These are phyloP conservation scores for Talaromyces sp. DNA, from an alignment of 2,329 filamentous ascomycete genomes.

Conservation along the genomic window DNA sequence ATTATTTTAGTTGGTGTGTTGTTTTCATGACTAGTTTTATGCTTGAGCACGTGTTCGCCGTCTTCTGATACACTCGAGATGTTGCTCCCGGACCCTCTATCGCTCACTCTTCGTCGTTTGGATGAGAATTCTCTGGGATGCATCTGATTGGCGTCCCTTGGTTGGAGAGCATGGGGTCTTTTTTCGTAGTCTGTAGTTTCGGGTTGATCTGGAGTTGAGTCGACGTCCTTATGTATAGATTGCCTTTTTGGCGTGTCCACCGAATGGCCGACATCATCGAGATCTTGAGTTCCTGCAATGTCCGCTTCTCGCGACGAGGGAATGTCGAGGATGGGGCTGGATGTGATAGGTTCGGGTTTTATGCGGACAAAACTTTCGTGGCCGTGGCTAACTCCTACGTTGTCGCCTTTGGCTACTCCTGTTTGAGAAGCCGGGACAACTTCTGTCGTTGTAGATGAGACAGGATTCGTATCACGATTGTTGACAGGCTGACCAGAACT, in stretches of 20 bases:
- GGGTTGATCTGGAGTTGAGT: background rate
- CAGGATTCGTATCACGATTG: background rate
- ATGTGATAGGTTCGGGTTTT: constrained; percentile 32
- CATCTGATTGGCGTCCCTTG: constrained; percentile 23
- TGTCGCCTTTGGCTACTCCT: background rate
- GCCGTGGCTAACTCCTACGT: constrained; percentile 3
- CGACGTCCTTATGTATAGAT: constrained; percentile 3
- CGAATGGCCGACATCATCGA: constrained; percentile 45
- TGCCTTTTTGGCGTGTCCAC: constrained; percentile 38
- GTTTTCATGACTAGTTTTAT: background rate
- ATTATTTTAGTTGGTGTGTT: background rate
- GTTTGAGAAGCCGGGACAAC: background rate
- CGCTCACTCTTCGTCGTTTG: constrained; percentile 33
- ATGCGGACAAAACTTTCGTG: constrained; percentile 19
- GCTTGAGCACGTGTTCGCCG: constrained; percentile 28
- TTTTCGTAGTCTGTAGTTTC: background rate
- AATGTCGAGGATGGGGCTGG: constrained; percentile 21
- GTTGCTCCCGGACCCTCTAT: constrained; percentile 26
- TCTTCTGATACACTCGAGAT: constrained; percentile 47
- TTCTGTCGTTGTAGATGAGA: background rate
- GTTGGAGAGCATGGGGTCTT: constrained; percentile 17
- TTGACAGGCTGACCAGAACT: background rate
- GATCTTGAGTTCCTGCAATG: constrained; percentile 55
- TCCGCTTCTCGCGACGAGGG: constrained; percentile 10
- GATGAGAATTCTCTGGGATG: constrained; percentile 10